Evolutionary conservation across 1,284 basidiomycete genomes (phyloP).

Genomic region (Microbotryum scabiosae): DNA sequence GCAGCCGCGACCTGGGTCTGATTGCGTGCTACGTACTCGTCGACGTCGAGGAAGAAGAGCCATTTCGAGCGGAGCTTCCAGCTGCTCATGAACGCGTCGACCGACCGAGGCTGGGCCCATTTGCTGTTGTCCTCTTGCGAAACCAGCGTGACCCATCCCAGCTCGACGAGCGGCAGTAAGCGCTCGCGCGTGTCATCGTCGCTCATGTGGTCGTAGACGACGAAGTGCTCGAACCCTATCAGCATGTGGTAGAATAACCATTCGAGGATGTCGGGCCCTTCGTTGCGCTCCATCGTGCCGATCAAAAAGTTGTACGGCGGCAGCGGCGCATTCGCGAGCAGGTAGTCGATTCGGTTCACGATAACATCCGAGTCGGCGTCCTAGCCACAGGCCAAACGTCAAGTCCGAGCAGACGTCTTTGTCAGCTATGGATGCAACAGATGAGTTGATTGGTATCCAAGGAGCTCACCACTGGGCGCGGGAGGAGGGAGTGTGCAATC

Average conservation of each 20-base stretch:
- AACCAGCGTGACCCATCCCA: conserved; percentile 7
- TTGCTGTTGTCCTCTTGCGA: not conserved
- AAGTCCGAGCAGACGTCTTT: not conserved
- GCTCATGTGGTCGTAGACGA: conserved; percentile 7
- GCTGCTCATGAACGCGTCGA: not conserved
- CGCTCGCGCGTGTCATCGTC: conserved; percentile 1
- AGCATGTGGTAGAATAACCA: not conserved
- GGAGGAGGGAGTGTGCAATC: no score
- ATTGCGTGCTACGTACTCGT: conserved; percentile 3
- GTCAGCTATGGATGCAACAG: no score
- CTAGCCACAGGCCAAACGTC: not conserved
- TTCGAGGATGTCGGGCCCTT: not conserved
- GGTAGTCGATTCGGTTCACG: not conserved
- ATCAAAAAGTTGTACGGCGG: not conserved
- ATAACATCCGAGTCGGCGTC: not conserved
- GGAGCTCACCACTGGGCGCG: no score
- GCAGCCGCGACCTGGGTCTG: not conserved
- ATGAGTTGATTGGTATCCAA: no score
- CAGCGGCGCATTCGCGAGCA: no score
- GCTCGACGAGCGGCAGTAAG: conserved; percentile 4
- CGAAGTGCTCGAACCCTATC: not conserved
- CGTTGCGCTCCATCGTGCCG: not conserved
- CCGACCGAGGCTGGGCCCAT: not conserved
- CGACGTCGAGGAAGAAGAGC: conserved; percentile 10
- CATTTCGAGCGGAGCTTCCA: conserved; percentile 1